These are phyloP conservation scores for Stromatinia cepivora DNA, from an alignment of 2,329 filamentous ascomycete genomes.

Conservation along the genomic window DNA sequence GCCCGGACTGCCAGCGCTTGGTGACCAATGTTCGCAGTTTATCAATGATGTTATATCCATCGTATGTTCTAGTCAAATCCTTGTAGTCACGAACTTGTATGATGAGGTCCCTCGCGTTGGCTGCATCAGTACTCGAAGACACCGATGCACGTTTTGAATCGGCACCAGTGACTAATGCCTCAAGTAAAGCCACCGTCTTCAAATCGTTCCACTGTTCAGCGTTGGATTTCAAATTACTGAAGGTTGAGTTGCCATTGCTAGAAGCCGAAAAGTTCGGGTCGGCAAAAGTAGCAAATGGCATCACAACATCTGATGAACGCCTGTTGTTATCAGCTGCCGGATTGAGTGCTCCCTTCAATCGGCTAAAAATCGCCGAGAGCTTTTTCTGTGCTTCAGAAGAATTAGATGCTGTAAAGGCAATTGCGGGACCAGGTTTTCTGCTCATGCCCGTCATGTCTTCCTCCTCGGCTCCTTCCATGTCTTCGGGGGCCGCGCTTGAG, in stretches of 20 bases:
- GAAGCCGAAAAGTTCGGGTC: slow-evolving; percentile 24
- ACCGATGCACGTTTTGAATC: slow-evolving; percentile 42
- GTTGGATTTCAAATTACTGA: slow-evolving; percentile 23
- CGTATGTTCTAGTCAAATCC: slow-evolving; percentile 68
- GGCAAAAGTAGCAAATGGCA: slow-evolving; percentile 14
- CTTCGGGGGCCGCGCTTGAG: slow-evolving; percentile 45
- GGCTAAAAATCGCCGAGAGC: slow-evolving; percentile 16
- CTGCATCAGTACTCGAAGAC: slow-evolving; percentile 32
- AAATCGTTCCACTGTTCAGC: slow-evolving; percentile 59
- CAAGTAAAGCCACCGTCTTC: slow-evolving; percentile 59
- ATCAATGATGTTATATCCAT: slow-evolving; percentile 68
- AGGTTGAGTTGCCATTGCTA: slow-evolving; percentile 6
- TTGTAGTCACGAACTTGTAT: slow-evolving; percentile 80
- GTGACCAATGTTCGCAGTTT: slow-evolving; percentile 72
- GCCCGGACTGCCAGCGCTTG: slow-evolving; percentile 67
- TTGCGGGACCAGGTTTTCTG: slow-evolving; percentile 5
- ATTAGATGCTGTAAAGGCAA: slow-evolving; percentile 16
- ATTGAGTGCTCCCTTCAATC: background rate
- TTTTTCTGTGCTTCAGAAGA: slow-evolving; percentile 12
- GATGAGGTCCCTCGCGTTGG: slow-evolving; percentile 47
- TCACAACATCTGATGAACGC: slow-evolving; percentile 16
- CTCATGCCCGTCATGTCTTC: slow-evolving; percentile 24
- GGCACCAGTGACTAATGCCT: slow-evolving; percentile 55
- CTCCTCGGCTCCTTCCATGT: slow-evolving; percentile 47
- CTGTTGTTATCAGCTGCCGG: background rate